Evolutionary conservation across 1,139 yeast species (phyloP).

Genomic region (Hansenula lynferdii): DNA sequence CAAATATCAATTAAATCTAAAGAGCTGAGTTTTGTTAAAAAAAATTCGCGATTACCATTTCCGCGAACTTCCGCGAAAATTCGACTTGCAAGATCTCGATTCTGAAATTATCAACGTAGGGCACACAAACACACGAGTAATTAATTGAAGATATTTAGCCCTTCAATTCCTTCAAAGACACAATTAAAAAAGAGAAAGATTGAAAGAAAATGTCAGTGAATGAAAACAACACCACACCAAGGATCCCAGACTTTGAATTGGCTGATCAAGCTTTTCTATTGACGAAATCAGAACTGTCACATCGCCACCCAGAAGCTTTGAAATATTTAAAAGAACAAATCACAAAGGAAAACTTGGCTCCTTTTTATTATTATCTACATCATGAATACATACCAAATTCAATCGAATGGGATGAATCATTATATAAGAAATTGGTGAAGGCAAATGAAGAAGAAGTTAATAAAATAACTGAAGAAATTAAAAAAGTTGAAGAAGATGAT

Average conservation of each 20-base stretch:
- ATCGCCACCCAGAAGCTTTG: slow-evolving; percentile 38
- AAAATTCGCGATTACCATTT: too few species aligned
- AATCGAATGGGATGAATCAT: slow-evolving; percentile 49
- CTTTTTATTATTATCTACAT: slow-evolving; percentile 73
- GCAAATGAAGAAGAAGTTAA: slow-evolving; percentile 53
- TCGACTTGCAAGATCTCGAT: too few species aligned
- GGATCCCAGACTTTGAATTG: slow-evolving; percentile 75
- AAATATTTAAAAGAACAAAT: slow-evolving; percentile 49
- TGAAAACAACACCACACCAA: too few species aligned
- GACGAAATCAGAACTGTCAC: slow-evolving; percentile 33
- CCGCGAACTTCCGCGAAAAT: too few species aligned
- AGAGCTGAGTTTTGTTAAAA: too few species aligned
- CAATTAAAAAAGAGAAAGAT: too few species aligned
- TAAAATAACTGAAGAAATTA: slow-evolving; percentile 57
- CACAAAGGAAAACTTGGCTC: slow-evolving; percentile 63
- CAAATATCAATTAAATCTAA: too few species aligned
- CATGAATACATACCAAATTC: slow-evolving; percentile 38
- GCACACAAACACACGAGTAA: too few species aligned
- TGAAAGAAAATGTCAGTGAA: too few species aligned
- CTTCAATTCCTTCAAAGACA: too few species aligned
- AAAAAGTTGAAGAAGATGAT: slow-evolving; percentile 77
- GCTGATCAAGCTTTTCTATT: slow-evolving; percentile 75
- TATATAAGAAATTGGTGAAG: slow-evolving; percentile 46
- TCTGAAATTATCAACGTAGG: too few species aligned
- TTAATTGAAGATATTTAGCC: too few species aligned